Evolutionary conservation across 2,329 filamentous ascomycete species (phyloP).

Genomic region (Pestalotiopsis sp.): DNA sequence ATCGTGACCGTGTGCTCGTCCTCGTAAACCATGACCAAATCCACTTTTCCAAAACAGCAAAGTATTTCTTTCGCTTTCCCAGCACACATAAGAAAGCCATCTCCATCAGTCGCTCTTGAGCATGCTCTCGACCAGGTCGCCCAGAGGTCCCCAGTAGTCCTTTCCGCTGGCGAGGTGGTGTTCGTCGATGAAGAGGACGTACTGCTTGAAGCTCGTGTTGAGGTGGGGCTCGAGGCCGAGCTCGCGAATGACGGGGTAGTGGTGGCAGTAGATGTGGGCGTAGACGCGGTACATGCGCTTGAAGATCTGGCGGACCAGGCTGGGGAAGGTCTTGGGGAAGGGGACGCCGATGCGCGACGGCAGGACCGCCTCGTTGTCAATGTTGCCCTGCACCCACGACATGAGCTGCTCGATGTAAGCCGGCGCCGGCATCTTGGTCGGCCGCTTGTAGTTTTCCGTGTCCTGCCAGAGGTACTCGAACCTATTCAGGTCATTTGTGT

Average conservation of each 20-base stretch:
- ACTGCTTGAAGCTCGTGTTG: conserved; percentile 99
- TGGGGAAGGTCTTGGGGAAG: conserved; percentile 90
- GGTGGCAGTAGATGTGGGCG: conserved; percentile 99
- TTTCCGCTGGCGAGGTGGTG: conserved; percentile 89
- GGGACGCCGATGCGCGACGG: conserved; percentile 94
- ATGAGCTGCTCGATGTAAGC: conserved; percentile 98
- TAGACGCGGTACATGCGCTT: conserved; percentile 99
- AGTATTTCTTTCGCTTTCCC: neutral
- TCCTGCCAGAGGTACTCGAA: conserved; percentile 99
- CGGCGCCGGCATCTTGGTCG: conserved; percentile 96
- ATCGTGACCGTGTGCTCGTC: neutral
- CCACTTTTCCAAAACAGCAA: neutral
- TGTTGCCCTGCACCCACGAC: conserved; percentile 92
- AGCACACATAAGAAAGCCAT: neutral
- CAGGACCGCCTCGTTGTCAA: conserved; percentile 94
- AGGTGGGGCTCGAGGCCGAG: conserved; percentile 94
- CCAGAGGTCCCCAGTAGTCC: conserved; percentile 95
- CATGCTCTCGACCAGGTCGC: conserved; percentile 98
- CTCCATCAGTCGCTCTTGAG: conserved; percentile 76
- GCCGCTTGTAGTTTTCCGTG: conserved; percentile 87
- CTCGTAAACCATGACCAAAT: neutral
- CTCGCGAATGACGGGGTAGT: conserved; percentile 95
- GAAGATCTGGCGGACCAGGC: conserved; percentile 92
- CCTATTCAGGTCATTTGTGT: conserved; percentile 43
- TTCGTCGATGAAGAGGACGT: conserved; percentile 98